Base-by-base conservation (phyloP, 805 yeast genomes). In the Ogataea sp. region DNA sequence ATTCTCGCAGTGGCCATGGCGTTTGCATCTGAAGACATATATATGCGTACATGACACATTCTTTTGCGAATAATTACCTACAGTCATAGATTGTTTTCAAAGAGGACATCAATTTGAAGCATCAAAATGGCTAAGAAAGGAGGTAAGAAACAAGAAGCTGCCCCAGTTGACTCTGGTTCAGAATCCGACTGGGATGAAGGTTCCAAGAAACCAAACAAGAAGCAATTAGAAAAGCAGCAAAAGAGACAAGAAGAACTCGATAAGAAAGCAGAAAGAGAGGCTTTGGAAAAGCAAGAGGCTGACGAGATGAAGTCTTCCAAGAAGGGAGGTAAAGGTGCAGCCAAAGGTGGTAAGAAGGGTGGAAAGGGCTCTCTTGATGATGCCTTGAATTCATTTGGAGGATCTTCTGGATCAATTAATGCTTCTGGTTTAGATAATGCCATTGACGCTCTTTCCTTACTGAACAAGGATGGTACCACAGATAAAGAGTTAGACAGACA, bases 241-340 rank as follows among this genome's bases (percentile, higher is more conserved):
- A 84, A 83, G 62, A 77, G 71, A 53, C 87, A 80, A 37, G 89
- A 83, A 51, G 89, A 84, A 5, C 78, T 81, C 8, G 70, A 78
- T 40, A 82, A 80, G 67, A 85, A 84, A 67, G 83, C 84, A n/a
- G 93, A 84, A 55, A 71, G 93, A 50, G 93, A 84, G 32, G 77
- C 78, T 1, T 61, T 76, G 43, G 59, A 83, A 45, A 64, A 67
- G 45, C 80, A 73, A 9, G 89, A 81, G 58, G 86, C 79, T 51
- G 57, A 78, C 48, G 84, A 84, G 1, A 46, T 76, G 8, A 49
- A 51, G 31, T 53, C 67, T 31, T 75, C 80, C 54, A 71, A 73
- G 50, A 73, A 85, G 60, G 87, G 87, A 36, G 78, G 80, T 10
- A 81, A 74, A 38, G 49, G 47, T 6, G 80, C 79, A 58, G n/a